Evolutionary conservation across 2,329 filamentous ascomycete genomes (phyloP).

Genomic region (Cryphonectria parasitica): DNA sequence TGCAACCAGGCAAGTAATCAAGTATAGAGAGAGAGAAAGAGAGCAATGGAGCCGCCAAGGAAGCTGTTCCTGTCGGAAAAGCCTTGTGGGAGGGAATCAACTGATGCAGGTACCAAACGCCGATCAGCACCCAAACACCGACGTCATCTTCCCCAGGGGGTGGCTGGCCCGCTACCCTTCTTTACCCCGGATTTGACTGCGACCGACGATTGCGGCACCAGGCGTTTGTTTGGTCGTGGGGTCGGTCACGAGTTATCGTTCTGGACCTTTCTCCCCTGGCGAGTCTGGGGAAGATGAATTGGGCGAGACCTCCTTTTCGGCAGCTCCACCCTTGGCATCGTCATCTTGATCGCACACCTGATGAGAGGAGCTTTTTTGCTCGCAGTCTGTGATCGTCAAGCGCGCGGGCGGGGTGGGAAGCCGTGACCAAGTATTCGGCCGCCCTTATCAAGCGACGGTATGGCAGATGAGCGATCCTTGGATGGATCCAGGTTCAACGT

Average conservation of each 20-base stretch:
- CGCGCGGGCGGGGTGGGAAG: not conserved
- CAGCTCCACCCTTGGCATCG: not conserved
- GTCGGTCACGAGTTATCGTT: not conserved
- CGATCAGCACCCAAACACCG: conserved; percentile 1
- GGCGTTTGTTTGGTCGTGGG: not conserved
- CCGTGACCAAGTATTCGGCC: not conserved
- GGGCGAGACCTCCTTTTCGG: not conserved
- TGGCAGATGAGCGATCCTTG: not conserved
- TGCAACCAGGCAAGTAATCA: not conserved
- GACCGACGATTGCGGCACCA: not conserved
- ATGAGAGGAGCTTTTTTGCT: not conserved
- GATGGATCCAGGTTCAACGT: not conserved
- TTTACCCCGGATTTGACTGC: not conserved
- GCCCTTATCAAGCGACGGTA: not conserved
- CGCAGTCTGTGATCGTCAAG: not conserved
- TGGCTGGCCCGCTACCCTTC: not conserved
- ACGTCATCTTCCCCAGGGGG: conserved; percentile 1
- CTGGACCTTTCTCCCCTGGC: not conserved
- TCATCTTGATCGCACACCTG: not conserved
- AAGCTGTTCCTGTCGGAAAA: conserved; percentile 5
- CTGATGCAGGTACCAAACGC: conserved; percentile 1
- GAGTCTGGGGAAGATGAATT: not conserved
- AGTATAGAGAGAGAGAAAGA: not conserved
- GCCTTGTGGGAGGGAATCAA: not conserved
- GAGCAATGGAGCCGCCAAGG: not conserved